Base-by-base conservation (phyloP, 495 filamentous ascomycete genomes). In the Chaetomium tenue region DNA sequence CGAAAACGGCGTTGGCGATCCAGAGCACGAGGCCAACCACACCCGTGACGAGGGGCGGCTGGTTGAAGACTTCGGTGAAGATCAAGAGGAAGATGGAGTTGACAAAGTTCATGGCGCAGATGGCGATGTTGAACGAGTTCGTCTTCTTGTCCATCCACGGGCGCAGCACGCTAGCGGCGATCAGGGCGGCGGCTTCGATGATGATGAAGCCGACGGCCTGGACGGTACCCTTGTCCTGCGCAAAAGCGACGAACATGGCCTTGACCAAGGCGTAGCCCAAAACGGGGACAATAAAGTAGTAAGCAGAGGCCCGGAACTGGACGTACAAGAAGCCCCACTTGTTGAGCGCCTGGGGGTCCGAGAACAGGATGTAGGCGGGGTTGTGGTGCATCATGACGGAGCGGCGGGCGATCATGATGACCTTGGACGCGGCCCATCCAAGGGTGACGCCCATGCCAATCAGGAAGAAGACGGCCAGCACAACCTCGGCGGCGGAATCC, bases 141-240 rank as follows among this genome's bases (percentile, higher is more conserved):
- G 93, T 97, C 79, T 92, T 95, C 86, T 96, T 98, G 82, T 98
- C 94, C 94, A 98, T 98, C 88, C 93, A 98, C 15, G 94, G 94
- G 56, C 91, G 88, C 70, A 97, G 79, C 52, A 96, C 86, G 69
- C 86, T 90, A 58, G 92, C 87, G 39, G 71, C 85, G 70, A 98
- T 88, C 70, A 98, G 80, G 71, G 90, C 87, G 50, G 71, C 85
- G 4, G 91, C 89, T 79, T 98, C 94, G 63, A 98, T 86, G 55
- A 98, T 76, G 37, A 98, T 80, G 67, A 97, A 80, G 9, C 87
- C 90, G 61, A 98, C 82, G 9, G 93, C 92, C 73, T 97, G 93
- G 37, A 87, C 86, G 20, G 84, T 87, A 23, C 88, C 87, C 57
- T 75, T 84, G 0, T 76, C 72, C 77, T 98, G 94, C 40, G 81